Base-by-base conservation (phyloP, 106 monocot species). In the Alisma plantagoaquatica region DNA sequence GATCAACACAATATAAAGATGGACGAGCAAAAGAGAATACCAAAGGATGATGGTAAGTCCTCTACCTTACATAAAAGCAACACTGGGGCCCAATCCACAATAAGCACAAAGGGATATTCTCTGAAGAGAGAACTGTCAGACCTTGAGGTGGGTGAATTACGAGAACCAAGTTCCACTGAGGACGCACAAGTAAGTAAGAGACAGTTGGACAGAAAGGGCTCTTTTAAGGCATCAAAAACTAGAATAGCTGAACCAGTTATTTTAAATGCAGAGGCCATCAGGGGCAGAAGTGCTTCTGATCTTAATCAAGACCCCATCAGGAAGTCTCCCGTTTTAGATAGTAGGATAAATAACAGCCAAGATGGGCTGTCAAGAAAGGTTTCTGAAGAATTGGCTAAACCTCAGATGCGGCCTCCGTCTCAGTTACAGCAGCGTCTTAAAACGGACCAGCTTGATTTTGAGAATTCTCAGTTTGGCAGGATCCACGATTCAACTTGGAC, bases 131-230 rank as follows among this genome's bases (percentile, higher is more conserved):
- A 84, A 29, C 52, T 70, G 43, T 98, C 96, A 51, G 96, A 98
- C 32, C 59, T 98, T 53, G 96, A 98, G 64, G 66, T 77, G 31
- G 96, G 96, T 53, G 96, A 98, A 71, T 75, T 98, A 44, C 78
- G 89, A 69, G 89, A 98, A 60, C 68, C 77, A 46, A 20, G 47
- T 61, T 33, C 54, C 10, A 47, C 28, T n/a, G 83, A 79, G 14
- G 69, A 64, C 22, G 16, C 56, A 12, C 61, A 45, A 7, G 68
- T 51, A 29, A 33, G 30, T 33, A 76, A 43, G 53, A 69, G 51
- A 47, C 64, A 51, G 45, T 64, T 71, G 65, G 93, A 77, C 25
- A 73, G 69, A 64, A 94, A 65, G 45, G 56, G 33, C 59, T 81
- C 78, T 64, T 68, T 68, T 15, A 86, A 74, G 57, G 23, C 54